Evolutionary conservation across 169 alveolate genomes (phyloP).

Genomic region (Eimeria maxima): DNA sequence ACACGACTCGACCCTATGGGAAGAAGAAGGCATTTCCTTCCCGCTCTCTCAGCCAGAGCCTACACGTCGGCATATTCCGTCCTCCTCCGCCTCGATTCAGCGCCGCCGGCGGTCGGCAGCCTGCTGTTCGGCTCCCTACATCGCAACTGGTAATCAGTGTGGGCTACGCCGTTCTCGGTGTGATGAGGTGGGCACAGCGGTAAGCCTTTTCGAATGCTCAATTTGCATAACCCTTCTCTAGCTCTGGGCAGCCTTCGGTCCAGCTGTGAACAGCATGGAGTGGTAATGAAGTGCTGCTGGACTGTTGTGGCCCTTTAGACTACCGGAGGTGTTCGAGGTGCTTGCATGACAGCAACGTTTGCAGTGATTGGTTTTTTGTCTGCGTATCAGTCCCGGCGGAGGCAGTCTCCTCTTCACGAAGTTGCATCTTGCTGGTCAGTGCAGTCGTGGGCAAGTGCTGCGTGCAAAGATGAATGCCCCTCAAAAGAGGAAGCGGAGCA

Average conservation of each 20-base stretch:
- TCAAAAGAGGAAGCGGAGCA: conserved; percentile 8
- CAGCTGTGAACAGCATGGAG: not conserved
- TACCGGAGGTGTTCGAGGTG: not conserved
- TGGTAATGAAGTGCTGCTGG: not conserved
- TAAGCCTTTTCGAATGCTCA: not conserved
- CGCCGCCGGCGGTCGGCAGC: conserved; percentile 69
- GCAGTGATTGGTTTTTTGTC: not conserved
- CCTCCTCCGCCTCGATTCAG: conserved; percentile 27
- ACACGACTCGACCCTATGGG: conserved; percentile 1
- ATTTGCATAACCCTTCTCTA: not conserved
- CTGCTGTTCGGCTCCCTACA: conserved; percentile 57
- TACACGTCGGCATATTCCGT: not conserved
- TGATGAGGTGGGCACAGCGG: conserved; percentile 9
- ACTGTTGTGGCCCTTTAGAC: not conserved
- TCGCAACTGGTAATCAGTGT: not conserved
- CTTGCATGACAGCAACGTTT: not conserved
- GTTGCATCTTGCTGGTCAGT: not conserved
- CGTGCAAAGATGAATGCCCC: conserved; percentile 35
- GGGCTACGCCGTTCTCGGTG: not conserved
- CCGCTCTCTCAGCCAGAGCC: conserved; percentile 66
- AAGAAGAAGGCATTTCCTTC: conserved; percentile 59
- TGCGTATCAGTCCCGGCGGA: conserved; percentile 1
- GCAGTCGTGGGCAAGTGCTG: not conserved
- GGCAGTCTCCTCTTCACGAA: conserved; percentile 13
- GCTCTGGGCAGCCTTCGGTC: not conserved